Percentiles rank a stretch among this genome's conserved stretches.
Conservation (phyloP, 306 rosid genomes). For the Begonia peltatifolia region DNA sequence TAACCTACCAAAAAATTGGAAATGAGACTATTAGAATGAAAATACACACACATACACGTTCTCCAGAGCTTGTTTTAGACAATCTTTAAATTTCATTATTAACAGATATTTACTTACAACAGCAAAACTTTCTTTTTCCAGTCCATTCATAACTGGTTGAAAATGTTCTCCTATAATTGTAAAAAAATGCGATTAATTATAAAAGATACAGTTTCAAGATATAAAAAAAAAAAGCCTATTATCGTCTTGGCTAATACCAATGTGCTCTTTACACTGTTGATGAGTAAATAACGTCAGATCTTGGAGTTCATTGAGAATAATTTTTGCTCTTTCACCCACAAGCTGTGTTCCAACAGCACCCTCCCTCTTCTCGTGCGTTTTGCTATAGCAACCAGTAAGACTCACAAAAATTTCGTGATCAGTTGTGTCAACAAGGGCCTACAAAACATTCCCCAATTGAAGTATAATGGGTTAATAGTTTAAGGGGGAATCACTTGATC, state of each 20-base stretch:
- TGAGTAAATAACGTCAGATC: conserved; percentile 46
- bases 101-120: conserved; percentile 36
- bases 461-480: too few relatives aligned
- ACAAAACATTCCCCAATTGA: neutral
- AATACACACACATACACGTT: too few relatives aligned
- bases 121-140: conserved; percentile 32
- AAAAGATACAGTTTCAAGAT: conserved; percentile 6
- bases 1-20: conserved; percentile 34
- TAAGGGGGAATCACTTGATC: too few relatives aligned
- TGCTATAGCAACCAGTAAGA: conserved; percentile 55
- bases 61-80: too few relatives aligned
- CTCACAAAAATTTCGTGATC: conserved; percentile 62
- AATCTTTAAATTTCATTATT: neutral
- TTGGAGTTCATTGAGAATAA: conserved; percentile 71
- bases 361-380: conserved; percentile 46
- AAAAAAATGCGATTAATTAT: conserved; percentile 15
- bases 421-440: conserved; percentile 73
- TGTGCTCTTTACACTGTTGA: conserved; percentile 57
- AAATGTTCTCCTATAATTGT: conserved; percentile 54
- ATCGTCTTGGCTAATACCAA: conserved; percentile 37
- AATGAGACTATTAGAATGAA: too few relatives aligned
- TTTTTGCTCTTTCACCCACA: conserved; percentile 73
- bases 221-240: conserved; percentile 4
- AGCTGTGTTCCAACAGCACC: conserved; percentile 85
- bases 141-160: conserved; percentile 44